These are phyloP conservation scores for Kodamaea fukazawae DNA, from an alignment of 805 yeast species.

Conservation along the genomic window DNA sequence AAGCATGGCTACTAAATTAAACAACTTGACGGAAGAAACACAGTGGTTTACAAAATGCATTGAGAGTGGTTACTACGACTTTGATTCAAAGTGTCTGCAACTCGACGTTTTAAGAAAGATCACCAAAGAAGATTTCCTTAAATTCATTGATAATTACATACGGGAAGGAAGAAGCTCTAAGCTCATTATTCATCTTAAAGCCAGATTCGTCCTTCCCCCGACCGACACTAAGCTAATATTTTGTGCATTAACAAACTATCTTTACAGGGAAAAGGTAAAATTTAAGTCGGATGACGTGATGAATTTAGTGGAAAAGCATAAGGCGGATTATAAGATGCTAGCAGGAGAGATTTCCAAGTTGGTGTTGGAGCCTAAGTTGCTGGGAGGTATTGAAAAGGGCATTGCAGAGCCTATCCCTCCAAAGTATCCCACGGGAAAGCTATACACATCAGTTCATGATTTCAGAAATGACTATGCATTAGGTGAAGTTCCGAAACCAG, in stretches of 20 bases:
- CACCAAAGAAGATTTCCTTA: slow-evolving; percentile 54
- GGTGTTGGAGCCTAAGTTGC: slow-evolving; percentile 15
- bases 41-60: slow-evolving; percentile 63
- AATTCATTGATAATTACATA: slow-evolving; percentile 50
- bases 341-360: slow-evolving; percentile 23
- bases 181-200: slow-evolving; percentile 43
- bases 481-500: slow-evolving; percentile 63
- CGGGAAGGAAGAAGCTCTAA: slow-evolving; percentile 13
- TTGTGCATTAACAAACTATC: slow-evolving; percentile 26
- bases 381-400: slow-evolving; percentile 13
- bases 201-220: slow-evolving; percentile 37
- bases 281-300: slow-evolving; percentile 26
- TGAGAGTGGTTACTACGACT: slow-evolving; percentile 76
- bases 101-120: slow-evolving; percentile 54
- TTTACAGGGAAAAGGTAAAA: slow-evolving; percentile 19
- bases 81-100: slow-evolving; percentile 52
- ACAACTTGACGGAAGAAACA: slow-evolving; percentile 77
- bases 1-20: slow-evolving; percentile 64
- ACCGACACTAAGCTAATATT: slow-evolving; percentile 18
- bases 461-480: slow-evolving; percentile 55
- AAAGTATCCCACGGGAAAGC: slow-evolving; percentile 48
- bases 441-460: slow-evolving; percentile 43
- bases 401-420: slow-evolving; percentile 28
- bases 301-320: slow-evolving; percentile 13
- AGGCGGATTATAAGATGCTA: slow-evolving; percentile 8